Conservation (phyloP, 768 basidiomycete genomes). For the Trametes elegans region DNA sequence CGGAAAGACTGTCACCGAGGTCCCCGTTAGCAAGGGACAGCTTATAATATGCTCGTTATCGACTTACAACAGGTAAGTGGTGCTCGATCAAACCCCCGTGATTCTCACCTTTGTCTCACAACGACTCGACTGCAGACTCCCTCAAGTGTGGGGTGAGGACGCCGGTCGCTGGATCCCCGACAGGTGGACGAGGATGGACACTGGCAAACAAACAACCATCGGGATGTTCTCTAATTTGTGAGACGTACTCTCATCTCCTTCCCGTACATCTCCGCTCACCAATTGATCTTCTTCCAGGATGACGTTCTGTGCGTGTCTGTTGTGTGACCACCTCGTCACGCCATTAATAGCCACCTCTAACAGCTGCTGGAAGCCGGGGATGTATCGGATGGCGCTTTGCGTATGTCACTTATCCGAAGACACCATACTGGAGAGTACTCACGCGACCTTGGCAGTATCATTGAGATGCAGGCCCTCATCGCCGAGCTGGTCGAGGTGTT, state of each 20-base stretch:
- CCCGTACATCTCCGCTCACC: background rate
- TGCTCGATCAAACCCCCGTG: background rate
- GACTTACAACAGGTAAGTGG: conserved; percentile 11
- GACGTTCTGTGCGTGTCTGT: conserved; percentile 5
- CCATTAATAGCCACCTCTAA: background rate
- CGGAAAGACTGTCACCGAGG: background rate
- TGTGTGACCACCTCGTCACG: background rate
- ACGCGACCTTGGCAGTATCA: conserved; percentile 5
- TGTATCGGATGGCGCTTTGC: conserved; percentile 20
- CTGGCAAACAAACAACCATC: conserved; percentile 4
- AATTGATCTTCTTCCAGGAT: background rate
- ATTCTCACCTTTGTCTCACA: background rate
- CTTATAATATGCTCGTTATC: background rate
- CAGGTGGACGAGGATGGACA: background rate
- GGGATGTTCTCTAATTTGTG: conserved; percentile 16
- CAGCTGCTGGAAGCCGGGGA: conserved; percentile 13
- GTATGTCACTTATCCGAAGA: background rate
- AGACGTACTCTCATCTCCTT: background rate
- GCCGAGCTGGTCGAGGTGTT: conserved; percentile 34
- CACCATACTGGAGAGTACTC: background rate
- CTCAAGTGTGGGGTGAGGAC: conserved; percentile 13
- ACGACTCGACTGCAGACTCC: background rate
- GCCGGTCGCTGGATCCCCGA: conserved; percentile 15
- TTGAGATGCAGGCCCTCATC: conserved; percentile 33
- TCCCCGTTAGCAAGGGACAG: conserved; percentile 7